These are phyloP conservation scores for Nemophila menziesii DNA, from an alignment of 257 asterid species.

Conservation along the genomic window DNA sequence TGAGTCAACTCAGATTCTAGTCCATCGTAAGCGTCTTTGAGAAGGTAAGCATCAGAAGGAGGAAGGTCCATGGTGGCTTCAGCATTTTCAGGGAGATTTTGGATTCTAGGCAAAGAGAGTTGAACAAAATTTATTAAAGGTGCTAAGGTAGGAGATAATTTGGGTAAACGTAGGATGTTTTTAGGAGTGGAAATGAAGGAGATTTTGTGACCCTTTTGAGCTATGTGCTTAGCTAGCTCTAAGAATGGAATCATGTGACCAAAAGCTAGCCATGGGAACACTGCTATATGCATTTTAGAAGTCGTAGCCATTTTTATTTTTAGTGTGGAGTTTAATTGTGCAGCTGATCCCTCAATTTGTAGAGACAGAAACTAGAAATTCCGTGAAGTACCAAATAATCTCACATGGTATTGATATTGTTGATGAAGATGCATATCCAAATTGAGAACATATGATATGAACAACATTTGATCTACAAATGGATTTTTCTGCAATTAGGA, in stretches of 20 bases:
- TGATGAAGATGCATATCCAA: no score
- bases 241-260: slow-evolving; percentile 27
- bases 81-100: slow-evolving; percentile 16
- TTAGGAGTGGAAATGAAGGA: slow-evolving; percentile 22
- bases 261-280: slow-evolving; percentile 33
- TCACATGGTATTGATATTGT: no score
- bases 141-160: slow-evolving; percentile 7
- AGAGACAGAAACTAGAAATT: no score
- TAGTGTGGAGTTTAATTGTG: no score
- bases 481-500: no score
- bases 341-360: no score
- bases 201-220: slow-evolving; percentile 23
- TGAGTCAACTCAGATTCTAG: slow-evolving; percentile 7
- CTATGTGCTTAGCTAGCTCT: slow-evolving; percentile 19
- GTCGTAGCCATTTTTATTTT: no score
- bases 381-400: no score
- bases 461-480: no score
- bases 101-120: slow-evolving; percentile 16
- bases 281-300: slow-evolving; percentile 8
- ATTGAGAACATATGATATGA: no score
- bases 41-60: not conserved
- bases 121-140: slow-evolving; percentile 10
- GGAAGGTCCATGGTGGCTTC: slow-evolving; percentile 25
- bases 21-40: slow-evolving; percentile 22
- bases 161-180: slow-evolving; percentile 22